Percentiles rank a stretch among this genome's conserved stretches.
Evolutionary conservation across 768 basidiomycete species (phyloP).

Genomic region (Leccinum broughii): DNA sequence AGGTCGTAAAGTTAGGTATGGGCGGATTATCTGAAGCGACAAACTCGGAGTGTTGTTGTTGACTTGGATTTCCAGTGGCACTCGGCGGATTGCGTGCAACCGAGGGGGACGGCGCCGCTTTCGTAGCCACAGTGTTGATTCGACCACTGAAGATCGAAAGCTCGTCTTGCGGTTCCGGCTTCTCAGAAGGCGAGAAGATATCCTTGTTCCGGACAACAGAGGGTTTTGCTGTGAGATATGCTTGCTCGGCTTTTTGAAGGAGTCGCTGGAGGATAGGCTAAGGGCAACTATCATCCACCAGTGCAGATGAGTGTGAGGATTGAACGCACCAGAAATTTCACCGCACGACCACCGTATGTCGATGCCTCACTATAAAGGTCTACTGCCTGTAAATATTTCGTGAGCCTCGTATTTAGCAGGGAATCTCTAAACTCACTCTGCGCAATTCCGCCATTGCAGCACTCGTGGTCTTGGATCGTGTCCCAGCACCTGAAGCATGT

Average conservation of each 20-base stretch:
- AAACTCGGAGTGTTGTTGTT: slow-evolving; percentile 26
- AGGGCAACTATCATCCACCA: slow-evolving; percentile 5
- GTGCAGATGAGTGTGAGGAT: not conserved
- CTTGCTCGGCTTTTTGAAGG: slow-evolving; percentile 57
- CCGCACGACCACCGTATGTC: slow-evolving; percentile 60
- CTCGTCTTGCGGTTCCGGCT: slow-evolving; percentile 59
- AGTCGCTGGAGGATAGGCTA: slow-evolving; percentile 69
- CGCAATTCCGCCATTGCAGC: slow-evolving; percentile 70
- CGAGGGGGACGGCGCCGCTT: slow-evolving; percentile 32
- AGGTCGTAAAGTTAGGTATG: slow-evolving; percentile 39
- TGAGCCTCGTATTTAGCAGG: not conserved
- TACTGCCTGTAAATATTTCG: slow-evolving; percentile 39
- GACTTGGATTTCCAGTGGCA: slow-evolving; percentile 29
- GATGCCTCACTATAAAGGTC: slow-evolving; percentile 68
- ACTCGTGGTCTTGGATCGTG: slow-evolving; percentile 63
- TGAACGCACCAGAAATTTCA: slow-evolving; percentile 63
- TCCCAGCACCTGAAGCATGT: slow-evolving; percentile 47
- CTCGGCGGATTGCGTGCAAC: not conserved
- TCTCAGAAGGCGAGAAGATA: slow-evolving; percentile 55
- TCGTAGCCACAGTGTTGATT: slow-evolving; percentile 61
- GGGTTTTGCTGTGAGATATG: slow-evolving; percentile 49
- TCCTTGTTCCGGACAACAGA: slow-evolving; percentile 46
- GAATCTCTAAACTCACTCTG: slow-evolving; percentile 15
- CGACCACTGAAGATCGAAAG: slow-evolving; percentile 76
- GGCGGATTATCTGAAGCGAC: slow-evolving; percentile 31